phyloP scores from a whole-genome alignment of 1,139 yeast genomes.

The Magnusiomyces ingens region DNA sequence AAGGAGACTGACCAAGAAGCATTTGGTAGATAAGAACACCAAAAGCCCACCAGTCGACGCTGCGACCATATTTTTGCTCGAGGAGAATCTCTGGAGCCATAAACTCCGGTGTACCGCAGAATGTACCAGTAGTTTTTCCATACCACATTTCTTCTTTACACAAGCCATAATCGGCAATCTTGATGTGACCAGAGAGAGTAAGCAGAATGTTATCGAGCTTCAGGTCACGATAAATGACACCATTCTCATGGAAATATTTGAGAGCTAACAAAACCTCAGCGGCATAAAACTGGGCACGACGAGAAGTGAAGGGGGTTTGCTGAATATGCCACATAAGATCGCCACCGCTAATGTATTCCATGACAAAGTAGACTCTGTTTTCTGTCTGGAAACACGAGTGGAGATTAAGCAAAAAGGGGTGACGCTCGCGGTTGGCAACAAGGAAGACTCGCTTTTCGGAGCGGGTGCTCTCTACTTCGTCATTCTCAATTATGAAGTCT shows the following conservation, averaged over 20 bases:
- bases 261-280: slow-evolving; percentile 90
- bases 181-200: slow-evolving; percentile 89
- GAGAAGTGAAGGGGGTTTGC: slow-evolving; percentile 78
- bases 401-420: slow-evolving; percentile 85
- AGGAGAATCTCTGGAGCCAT: slow-evolving; percentile 98
- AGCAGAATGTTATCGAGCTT: slow-evolving; percentile 88
- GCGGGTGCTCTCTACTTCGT: slow-evolving; percentile 90
- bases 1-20: slow-evolving; percentile 94
- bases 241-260: slow-evolving; percentile 90
- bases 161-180: slow-evolving; percentile 93
- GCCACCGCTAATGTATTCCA: slow-evolving; percentile 98
- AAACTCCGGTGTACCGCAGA: slow-evolving; percentile 98
- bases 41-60: slow-evolving; percentile 99
- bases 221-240: slow-evolving; percentile 93
- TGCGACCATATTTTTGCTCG: slow-evolving; percentile 85
- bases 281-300: slow-evolving; percentile 93
- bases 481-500: slow-evolving; percentile 89
- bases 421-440: slow-evolving; percentile 82
- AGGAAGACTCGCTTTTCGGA: slow-evolving; percentile 90
- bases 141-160: slow-evolving; percentile 96
- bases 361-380: slow-evolving; percentile 91
- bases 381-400: slow-evolving; percentile 98
- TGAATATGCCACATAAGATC: slow-evolving; percentile 99
- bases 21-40: slow-evolving; percentile 94
- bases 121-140: slow-evolving; percentile 86